Base-by-base conservation (phyloP, 1,284 basidiomycete genomes). In the Lentinus polychrous region DNA sequence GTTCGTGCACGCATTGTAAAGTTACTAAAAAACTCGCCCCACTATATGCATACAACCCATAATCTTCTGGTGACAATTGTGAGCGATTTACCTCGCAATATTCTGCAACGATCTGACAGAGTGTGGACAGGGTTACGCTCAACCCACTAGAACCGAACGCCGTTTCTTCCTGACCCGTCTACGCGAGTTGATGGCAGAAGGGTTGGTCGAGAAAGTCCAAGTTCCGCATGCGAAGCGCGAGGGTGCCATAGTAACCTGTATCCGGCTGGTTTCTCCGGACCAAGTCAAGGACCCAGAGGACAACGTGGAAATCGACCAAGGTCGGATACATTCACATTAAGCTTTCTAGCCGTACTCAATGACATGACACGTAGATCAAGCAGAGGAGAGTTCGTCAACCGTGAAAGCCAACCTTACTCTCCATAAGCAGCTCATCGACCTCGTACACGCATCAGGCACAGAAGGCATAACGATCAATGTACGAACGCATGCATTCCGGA, bases 101-200 rank as follows among this genome's bases (percentile, higher is more conserved):
- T n/a, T n/a, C 22, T 31, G 8, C 36, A n/a, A n/a, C n/a, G 11
- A 20, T 22, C 15, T 56, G 27, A 42, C 48, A 41, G 14, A n/a
- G n/a, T n/a, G 43, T 38, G 33, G 24, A 3, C 51, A 90, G 86
- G 87, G 87, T 1, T 89, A 87, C 59, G 58, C 71, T 2, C 79
- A 81, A 62, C 85, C 86, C 18, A 80, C 76, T 0, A 82, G 82
- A 59, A 79, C 76, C 3, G 83, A 90, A 56, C 74, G 88, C 17
- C 77, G 89, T 5, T 87, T 90, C 57, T 88, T 92, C 60, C 79
- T 80, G 56, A 76, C 74, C 39, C 75, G 87, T 24, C 68, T 91
- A 36, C 76, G 79, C 1, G 83, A 85, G 53, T 71, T 92, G 55
- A 74, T 85, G 32, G 74, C 79, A 43, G 75, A 83, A 57, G 78